Evolutionary conservation across 148 eudicot genomes (phyloP), one percentile per base, ranked within the genome.

Genomic region (Heliosperma pusillum): DNA sequence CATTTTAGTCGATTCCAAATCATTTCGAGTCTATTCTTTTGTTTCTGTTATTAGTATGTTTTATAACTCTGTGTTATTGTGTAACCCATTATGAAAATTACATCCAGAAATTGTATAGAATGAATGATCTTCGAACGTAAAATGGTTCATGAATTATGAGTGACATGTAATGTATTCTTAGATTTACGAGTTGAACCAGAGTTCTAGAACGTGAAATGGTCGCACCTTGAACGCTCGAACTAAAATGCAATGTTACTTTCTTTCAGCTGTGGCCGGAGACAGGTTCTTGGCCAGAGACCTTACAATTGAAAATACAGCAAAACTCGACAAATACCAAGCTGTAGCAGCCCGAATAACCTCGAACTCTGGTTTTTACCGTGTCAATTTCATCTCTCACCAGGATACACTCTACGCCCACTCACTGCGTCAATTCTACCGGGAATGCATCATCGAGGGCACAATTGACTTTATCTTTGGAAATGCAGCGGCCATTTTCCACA

Each of bases 401-500:
- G 94, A 90, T 86, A 88, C 90, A 0, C 87, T 90, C 25, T 90
- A 90, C 16, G 87, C 88, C 2, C 90, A 90, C 61, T 90, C 91
- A 0, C 86, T 90, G n/a, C 77, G 83, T 7, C 94, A 90, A 52
- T 81, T 88, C 26, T 90, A 86, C 78, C 82, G 86, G 3, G 85
- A 90, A 16, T 90, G 94, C 79, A 73, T 78, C 9, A 83, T 89
- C 76, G 84, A 88, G 72, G 94, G 94, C 10, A 89, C 94, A 16
- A 77, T 88, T 11, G 92, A 90, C 68, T 90, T 90, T 86, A 90
- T 88, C 82, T 90, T 90, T 13, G 92, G 94, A 2, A 90, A 90
- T 25, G 95, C 91, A 30, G 90, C 87, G 20, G 92, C 95, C 1
- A 77, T 87, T 30, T 86, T 90, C 71, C 85, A 83, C 21, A 85